Evolutionary conservation across 1,284 basidiomycete genomes (phyloP).

Genomic region (Moesziomyces parantarcticus): DNA sequence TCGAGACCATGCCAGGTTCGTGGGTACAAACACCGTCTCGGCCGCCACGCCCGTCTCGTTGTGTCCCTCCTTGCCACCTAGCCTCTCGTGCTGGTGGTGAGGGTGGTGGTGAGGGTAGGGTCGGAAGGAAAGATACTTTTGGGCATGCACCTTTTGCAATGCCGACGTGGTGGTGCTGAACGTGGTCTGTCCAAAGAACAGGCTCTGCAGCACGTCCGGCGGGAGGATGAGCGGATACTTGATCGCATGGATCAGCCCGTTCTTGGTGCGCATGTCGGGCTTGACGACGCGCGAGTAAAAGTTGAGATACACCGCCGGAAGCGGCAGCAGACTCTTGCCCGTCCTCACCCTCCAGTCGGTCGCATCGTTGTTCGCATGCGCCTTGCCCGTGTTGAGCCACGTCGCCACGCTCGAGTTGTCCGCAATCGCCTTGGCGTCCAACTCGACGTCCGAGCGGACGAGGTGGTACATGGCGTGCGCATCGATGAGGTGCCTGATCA

Average conservation of each 20-base stretch:
- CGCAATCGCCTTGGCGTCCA: constrained; percentile 70
- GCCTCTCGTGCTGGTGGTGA: constrained; percentile 68
- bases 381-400: constrained; percentile 68
- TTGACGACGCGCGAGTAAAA: constrained; percentile 72
- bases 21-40: constrained; percentile 76
- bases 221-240: constrained; percentile 76
- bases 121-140: constrained; percentile 27
- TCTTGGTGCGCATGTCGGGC: constrained; percentile 70
- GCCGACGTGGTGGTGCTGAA: constrained; percentile 72
- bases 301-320: constrained; percentile 72
- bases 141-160: constrained; percentile 28
- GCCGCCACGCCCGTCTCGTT: constrained; percentile 70
- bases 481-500: constrained; percentile 72
- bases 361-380: constrained; percentile 68
- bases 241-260: constrained; percentile 77
- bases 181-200: constrained; percentile 73
- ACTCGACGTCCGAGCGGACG: constrained; percentile 70
- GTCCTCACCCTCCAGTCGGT: constrained; percentile 74
- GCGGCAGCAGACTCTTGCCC: constrained; percentile 69
- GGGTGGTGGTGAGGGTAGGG: constrained; percentile 72
- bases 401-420: constrained; percentile 76
- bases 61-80: constrained; percentile 68
- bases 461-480: constrained; percentile 76
- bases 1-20: constrained; percentile 74
- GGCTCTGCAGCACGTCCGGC: constrained; percentile 74